Evolutionary conservation across 331 rosid species (phyloP), one percentile per base, ranked within the genome.

Genomic region (Prunus yedoensis): DNA sequence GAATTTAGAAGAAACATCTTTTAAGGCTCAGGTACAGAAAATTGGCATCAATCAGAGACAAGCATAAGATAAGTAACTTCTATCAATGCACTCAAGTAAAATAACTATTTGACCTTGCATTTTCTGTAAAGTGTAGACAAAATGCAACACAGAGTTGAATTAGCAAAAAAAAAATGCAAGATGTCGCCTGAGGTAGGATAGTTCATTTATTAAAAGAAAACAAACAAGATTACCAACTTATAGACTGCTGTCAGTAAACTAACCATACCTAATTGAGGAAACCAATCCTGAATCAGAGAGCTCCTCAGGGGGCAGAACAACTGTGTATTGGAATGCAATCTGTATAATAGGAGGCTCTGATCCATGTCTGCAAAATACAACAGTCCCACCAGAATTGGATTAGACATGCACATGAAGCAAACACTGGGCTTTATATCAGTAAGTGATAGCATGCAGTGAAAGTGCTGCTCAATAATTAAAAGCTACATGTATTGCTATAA

Each of bases 241-340:
- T 3, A 75, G 5, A 20, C 71, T 51, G 45, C 74, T 74, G 62
- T 58, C 70, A 25, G 71, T 71, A 53, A 73, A 73, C 63, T 53
- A 70, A 74, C 67, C 80, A 60, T 88, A 92, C 99, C 99, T 90
- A 85, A 78, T 88, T 78, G 89, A 74, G 76, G 93, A 80, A 67
- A 66, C 78, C 35, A 27, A 73, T 71, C 11, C 91, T 32, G 95
- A 80, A 74, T 75, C 57, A 14, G 87, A 82, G 86, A 86, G 95
- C 75, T 92, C 93, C 84, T 80, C 80, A 30, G 96, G 93, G 70
- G 99, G 96, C 76, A 90, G 92, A 54, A 89, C 95, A 78, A 94
- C 97, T 41, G 97, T 80, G 76, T 94, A 94, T 66, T 92, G 99
- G 85, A 94, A 94, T 41, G 95, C 99, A 80, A 90, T 89, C 82